These are phyloP conservation scores for Scheffersomyces illinoinensis DNA, from an alignment of 1,139 yeast species.

Conservation along the genomic window DNA sequence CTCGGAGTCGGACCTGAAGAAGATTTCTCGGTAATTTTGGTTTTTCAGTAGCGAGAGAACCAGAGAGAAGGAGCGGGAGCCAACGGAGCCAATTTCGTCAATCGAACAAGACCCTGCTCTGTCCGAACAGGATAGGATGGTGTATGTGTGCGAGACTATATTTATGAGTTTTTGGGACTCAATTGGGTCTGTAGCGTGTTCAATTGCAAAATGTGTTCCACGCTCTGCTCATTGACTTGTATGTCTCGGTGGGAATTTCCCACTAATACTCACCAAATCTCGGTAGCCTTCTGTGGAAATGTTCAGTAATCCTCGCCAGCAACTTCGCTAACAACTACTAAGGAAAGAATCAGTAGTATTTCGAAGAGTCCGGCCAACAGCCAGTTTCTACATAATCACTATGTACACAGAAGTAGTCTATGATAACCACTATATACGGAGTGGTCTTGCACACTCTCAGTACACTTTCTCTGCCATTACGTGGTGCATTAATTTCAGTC, in stretches of 20 bases:
- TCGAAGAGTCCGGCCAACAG: too few relatives aligned
- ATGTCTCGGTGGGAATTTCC: background rate
- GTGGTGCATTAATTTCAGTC: background rate
- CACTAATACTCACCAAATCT: background rate
- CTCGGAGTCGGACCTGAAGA: background rate
- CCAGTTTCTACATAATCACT: background rate
- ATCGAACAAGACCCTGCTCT: background rate
- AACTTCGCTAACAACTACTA: too few relatives aligned
- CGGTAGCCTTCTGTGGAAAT: background rate
- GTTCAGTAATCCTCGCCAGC: background rate
- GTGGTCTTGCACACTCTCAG: background rate
- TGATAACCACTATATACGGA: background rate
- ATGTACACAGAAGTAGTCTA: background rate
- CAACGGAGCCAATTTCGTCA: background rate
- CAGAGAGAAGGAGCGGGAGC: background rate
- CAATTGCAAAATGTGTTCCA: background rate
- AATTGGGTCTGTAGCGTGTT: background rate
- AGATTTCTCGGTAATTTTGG: background rate
- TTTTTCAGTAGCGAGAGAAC: background rate
- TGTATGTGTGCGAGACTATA: background rate
- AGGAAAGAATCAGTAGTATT: too few relatives aligned
- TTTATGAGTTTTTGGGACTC: background rate
- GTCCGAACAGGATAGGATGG: background rate
- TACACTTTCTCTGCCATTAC: background rate
- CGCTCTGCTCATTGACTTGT: background rate